Evolutionary conservation across 192 early-diverging fungal genomes (phyloP).

Genomic region (Blastocladiella britannica): DNA sequence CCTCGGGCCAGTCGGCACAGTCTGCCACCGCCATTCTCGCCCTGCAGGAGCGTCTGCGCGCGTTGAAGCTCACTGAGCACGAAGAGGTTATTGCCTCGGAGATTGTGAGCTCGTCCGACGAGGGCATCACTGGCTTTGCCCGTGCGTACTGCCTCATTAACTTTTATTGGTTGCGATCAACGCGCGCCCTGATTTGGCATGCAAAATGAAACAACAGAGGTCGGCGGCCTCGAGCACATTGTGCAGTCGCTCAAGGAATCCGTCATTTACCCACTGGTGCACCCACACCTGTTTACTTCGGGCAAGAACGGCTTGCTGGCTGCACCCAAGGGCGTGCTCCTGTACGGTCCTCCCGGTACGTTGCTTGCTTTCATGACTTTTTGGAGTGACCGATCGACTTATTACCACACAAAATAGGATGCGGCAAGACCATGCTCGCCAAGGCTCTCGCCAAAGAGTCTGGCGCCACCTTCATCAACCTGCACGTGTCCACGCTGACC

Average conservation of each 20-base stretch:
- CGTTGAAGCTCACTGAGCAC: constrained; percentile 72
- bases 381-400: no score
- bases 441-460: constrained; percentile 95
- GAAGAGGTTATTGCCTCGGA: constrained; percentile 86
- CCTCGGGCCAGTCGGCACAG: not conserved
- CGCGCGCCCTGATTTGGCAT: constrained; percentile 1
- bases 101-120: constrained; percentile 69
- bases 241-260: constrained; percentile 78
- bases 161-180: constrained; percentile 2
- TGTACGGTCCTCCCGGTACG: constrained; percentile 75
- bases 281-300: constrained; percentile 75
- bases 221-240: constrained; percentile 82
- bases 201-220: no score
- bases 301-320: constrained; percentile 36
- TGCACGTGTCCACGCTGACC: constrained; percentile 86
- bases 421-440: constrained; percentile 97
- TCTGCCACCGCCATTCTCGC: constrained; percentile 5
- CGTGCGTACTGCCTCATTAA: constrained; percentile 8
- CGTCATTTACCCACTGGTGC: constrained; percentile 86
- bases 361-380: not conserved
- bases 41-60: constrained; percentile 45
- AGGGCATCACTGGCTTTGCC: constrained; percentile 63
- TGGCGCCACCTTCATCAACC: constrained; percentile 91
- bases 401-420: no score
- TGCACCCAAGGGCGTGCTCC: constrained; percentile 77